phyloP scores from a whole-genome alignment of 768 basidiomycete species.

The Tricholomella constricta region DNA sequence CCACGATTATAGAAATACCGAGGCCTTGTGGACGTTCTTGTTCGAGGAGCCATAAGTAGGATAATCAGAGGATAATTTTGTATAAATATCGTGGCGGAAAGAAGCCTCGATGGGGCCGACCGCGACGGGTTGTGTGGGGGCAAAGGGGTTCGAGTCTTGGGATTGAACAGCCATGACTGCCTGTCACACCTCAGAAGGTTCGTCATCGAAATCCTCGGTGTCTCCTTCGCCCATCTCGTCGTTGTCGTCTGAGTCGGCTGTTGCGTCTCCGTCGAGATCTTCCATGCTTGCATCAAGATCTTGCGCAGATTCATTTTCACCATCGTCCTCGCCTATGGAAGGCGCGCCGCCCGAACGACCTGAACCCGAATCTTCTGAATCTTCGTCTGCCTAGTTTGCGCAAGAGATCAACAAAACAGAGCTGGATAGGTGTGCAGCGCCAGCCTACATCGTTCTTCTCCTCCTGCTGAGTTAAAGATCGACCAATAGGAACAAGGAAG shows the following conservation, averaged over 20 bases:
- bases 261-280: conserved; percentile 49
- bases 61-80: conserved; percentile 3
- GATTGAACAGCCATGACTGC: neutral
- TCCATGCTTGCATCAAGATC: conserved; percentile 71
- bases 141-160: too few species aligned
- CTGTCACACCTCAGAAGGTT: conserved; percentile 35
- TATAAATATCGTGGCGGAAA: conserved; percentile 8
- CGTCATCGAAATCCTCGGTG: conserved; percentile 56
- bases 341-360: conserved; percentile 42
- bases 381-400: conserved; percentile 45
- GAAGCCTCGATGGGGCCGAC: neutral
- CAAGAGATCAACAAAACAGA: neutral
- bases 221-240: conserved; percentile 46
- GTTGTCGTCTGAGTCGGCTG: conserved; percentile 47
- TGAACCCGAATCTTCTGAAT: conserved; percentile 48
- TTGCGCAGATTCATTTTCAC: conserved; percentile 48
- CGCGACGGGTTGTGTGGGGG: too few species aligned
- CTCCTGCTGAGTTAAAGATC: conserved; percentile 71
- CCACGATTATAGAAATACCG: conserved; percentile 83
- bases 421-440: neutral
- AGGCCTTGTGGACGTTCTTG: conserved; percentile 86
- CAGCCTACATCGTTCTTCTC: conserved; percentile 79
- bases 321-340: conserved; percentile 48
- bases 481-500: conserved; percentile 75
- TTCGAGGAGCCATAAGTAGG: conserved; percentile 33